A percentile compares a stretch with the other conserved stretches of the same genome.
phyloP scores from a whole-genome alignment of 148 eudicot species.

The Limonium bicolor region DNA sequence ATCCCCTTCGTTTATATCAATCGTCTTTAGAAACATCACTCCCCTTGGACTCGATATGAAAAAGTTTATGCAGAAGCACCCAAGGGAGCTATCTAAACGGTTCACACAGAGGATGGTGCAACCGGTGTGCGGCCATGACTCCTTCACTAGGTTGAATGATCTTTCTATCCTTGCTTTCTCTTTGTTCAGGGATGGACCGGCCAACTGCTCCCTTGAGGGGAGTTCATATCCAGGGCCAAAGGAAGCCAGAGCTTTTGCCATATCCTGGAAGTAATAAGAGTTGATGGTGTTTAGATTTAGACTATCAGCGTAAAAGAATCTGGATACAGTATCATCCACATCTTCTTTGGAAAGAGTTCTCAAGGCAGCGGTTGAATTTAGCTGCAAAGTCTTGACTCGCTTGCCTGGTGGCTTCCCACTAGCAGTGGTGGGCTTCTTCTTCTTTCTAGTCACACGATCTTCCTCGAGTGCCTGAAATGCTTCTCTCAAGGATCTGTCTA shows the following conservation, averaged over 20 bases:
- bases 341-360: conserved; percentile 22
- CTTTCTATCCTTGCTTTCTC: conserved; percentile 30
- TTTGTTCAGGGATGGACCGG: conserved; percentile 25
- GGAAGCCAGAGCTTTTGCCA: conserved; percentile 20
- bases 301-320: conserved; percentile 34
- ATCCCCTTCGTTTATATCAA: conserved; percentile 29
- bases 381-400: conserved; percentile 15
- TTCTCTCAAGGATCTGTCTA: conserved; percentile 35
- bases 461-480: conserved; percentile 24
- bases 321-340: conserved; percentile 28
- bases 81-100: conserved; percentile 23
- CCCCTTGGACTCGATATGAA: conserved; percentile 37
- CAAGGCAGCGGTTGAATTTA: conserved; percentile 8
- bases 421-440: conserved; percentile 16
- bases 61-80: conserved; percentile 27
- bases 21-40: conserved; percentile 23
- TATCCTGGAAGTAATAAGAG: conserved; percentile 26
- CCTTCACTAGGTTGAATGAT: conserved; percentile 20
- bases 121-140: conserved; percentile 35
- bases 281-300: conserved; percentile 18
- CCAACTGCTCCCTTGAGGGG: conserved; percentile 27
- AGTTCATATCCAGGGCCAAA: conserved; percentile 38
- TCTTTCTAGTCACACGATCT: conserved; percentile 24
- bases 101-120: conserved; percentile 32
- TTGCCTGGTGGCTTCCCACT: conserved; percentile 14